Evolutionary conservation across 768 basidiomycete species (phyloP).

Genomic region (Suillus tomentosus): DNA sequence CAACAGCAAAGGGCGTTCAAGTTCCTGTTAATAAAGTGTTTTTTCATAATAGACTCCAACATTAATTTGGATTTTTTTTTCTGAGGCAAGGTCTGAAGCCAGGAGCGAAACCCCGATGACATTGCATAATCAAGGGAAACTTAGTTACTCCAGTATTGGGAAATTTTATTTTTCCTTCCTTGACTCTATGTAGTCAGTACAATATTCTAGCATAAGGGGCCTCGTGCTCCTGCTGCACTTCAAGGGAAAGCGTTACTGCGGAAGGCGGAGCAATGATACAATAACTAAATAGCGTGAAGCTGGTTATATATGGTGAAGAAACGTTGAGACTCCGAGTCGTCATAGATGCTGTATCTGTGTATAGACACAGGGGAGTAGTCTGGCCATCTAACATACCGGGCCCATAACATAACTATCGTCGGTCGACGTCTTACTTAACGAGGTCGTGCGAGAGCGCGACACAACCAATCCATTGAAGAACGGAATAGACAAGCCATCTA

Average conservation of each 20-base stretch:
- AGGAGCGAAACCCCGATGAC: background rate
- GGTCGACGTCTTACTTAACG: constrained; percentile 45
- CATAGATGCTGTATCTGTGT: background rate
- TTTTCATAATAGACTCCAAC: background rate
- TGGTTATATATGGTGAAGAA: background rate
- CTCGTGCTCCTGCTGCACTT: too few species aligned
- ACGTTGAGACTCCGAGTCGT: background rate
- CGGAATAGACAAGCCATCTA: constrained; percentile 69
- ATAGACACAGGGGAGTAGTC: background rate
- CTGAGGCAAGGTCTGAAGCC: background rate
- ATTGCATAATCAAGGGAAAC: background rate
- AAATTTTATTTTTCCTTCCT: too few species aligned
- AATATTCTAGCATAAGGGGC: too few species aligned
- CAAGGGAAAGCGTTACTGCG: background rate
- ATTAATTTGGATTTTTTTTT: background rate
- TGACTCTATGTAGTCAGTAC: too few species aligned
- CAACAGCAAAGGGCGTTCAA: background rate
- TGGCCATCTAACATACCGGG: constrained; percentile 48
- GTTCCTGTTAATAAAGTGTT: background rate
- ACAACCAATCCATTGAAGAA: constrained; percentile 56
- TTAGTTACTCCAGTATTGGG: too few species aligned
- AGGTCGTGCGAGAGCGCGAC: constrained; percentile 48
- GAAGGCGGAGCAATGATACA: background rate
- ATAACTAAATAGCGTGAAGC: background rate
- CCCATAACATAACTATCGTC: constrained; percentile 27